Base-by-base conservation (phyloP, 1,139 yeast species). In the Zygosaccharomyces sapae region DNA sequence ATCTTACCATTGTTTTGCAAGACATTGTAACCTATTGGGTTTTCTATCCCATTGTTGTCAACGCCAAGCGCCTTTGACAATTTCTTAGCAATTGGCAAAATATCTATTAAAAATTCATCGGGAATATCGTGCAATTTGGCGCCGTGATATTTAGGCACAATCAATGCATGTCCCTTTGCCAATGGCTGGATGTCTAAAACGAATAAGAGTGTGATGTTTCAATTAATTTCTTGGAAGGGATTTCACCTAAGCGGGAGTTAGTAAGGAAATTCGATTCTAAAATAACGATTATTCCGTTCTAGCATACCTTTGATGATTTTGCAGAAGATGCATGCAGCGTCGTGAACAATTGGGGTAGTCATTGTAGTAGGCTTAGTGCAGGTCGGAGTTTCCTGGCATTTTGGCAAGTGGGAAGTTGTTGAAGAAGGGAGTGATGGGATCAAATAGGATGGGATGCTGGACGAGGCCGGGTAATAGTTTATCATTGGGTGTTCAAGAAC, bases 121-220 rank as follows among this genome's bases (percentile, higher is more conserved):
- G 97, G 96, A 46, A 90, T 72, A 63, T 87, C 81, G 73, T 90
- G 97, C 55, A 90, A 74, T 67, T 84, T 86, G 39, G 86, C 95
- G 20, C 96, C 97, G 65, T 89, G 97, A 67, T 79, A 77, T 68
- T 90, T 90, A 50, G 97, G 97, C 55, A 90, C 87, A 45, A 90
- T 79, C 61, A 90, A 72, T 29, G 92, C 81, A 67, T 90, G 97
- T 29, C 95, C 96, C 58, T 80, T 80, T 8, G 95, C 74, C 10
- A 88, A 85, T 51, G 97, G 97, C 58, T 86, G 89, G 59, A 90
- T 89, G 62, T 90, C 97, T 63, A 90, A 75, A 90, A 90, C 0
- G 97, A 88, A 64, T 80, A 85, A 1, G 88, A 72, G 59, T 78
- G 76, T 53, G 85, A 74, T 16, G 97, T 87, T 67, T 90, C 97